A percentile compares a stretch with the other conserved stretches of the same genome.
phyloP scores from a whole-genome alignment of 2,329 filamentous ascomycete species.

The Fusarium odoratissimum region DNA sequence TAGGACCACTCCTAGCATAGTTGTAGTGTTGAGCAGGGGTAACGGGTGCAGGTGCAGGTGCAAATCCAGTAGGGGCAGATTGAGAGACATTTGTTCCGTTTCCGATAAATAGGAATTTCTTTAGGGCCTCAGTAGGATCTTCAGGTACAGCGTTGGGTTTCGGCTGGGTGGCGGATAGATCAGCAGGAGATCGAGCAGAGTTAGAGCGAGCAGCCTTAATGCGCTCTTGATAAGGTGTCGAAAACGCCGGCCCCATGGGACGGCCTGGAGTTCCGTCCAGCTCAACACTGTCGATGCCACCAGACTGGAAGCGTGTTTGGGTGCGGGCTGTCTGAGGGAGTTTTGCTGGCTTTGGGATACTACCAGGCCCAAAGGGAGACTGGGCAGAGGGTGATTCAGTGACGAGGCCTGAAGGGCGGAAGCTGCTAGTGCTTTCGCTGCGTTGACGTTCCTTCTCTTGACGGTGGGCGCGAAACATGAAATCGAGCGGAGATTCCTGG shows the following conservation, averaged over 20 bases:
- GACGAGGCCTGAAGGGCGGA: conserved; percentile 53
- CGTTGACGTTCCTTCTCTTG: conserved; percentile 76
- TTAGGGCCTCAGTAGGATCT: conserved; percentile 62
- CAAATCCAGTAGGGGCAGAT: conserved; percentile 31
- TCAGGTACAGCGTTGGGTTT: conserved; percentile 33
- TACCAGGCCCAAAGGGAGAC: conserved; percentile 48
- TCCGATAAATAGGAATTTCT: conserved; percentile 65
- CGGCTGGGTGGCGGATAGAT: conserved; percentile 22
- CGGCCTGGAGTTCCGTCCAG: conserved; percentile 69
- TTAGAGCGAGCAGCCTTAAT: conserved; percentile 65
- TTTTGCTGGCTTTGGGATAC: conserved; percentile 37
- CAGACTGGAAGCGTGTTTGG: conserved; percentile 35
- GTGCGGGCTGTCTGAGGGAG: conserved; percentile 44
- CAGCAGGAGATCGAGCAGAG: conserved; percentile 39
- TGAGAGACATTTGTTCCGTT: conserved; percentile 40
- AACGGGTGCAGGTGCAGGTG: conserved; percentile 34
- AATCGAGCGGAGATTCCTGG: conserved; percentile 82
- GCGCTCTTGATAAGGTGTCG: conserved; percentile 72
- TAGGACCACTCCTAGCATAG: conserved; percentile 7
- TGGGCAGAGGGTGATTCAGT: conserved; percentile 65
- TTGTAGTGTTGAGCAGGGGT: conserved; percentile 28
- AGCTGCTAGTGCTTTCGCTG: conserved; percentile 62
- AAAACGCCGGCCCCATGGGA: conserved; percentile 73
- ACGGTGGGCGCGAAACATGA: conserved; percentile 89
- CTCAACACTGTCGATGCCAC: conserved; percentile 59